Evolutionary conservation across 805 yeast species (phyloP).

Genomic region (Henningerozyma blattae): DNA sequence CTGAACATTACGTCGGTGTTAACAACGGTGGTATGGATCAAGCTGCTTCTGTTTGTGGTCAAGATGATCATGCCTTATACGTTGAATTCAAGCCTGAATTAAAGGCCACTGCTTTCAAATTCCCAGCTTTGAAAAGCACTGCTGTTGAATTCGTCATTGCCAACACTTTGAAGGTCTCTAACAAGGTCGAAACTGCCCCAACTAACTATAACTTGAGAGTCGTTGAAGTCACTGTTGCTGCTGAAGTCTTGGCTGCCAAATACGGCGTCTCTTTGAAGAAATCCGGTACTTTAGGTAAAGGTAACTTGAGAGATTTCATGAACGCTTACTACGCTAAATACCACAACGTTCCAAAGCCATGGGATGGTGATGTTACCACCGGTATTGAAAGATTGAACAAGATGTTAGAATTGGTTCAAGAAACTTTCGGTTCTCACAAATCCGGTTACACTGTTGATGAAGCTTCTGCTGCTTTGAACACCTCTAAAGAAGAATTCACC

Average conservation of each 20-base stretch:
- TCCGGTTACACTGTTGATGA: slow-evolving; percentile 40
- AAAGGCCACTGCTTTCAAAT: slow-evolving; percentile 39
- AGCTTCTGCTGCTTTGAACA: slow-evolving; percentile 33
- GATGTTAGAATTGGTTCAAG: slow-evolving; percentile 34
- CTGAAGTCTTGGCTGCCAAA: slow-evolving; percentile 41
- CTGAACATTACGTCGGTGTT: slow-evolving; percentile 63
- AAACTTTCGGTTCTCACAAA: slow-evolving; percentile 26
- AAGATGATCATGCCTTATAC: slow-evolving; percentile 41
- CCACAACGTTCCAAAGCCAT: slow-evolving; percentile 16
- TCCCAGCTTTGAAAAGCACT: slow-evolving; percentile 36
- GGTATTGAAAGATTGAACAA: slow-evolving; percentile 30
- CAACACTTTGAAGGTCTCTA: slow-evolving; percentile 49
- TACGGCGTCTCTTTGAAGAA: slow-evolving; percentile 27
- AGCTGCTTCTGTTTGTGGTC: slow-evolving; percentile 59
- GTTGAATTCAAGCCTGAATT: slow-evolving; percentile 51
- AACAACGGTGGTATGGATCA: slow-evolving; percentile 79
- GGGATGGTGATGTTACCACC: slow-evolving; percentile 37
- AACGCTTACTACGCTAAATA: slow-evolving; percentile 32
- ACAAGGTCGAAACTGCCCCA: slow-evolving; percentile 61
- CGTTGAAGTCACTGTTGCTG: slow-evolving; percentile 57
- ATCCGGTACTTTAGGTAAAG: slow-evolving; percentile 26
- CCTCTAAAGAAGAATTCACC: slow-evolving; percentile 32
- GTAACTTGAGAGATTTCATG: slow-evolving; percentile 54
- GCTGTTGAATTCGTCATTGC: slow-evolving; percentile 47
- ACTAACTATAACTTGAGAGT: slow-evolving; percentile 57